These are phyloP conservation scores for Cystofilobasidium macerans DNA, from an alignment of 768 basidiomycete genomes.

Conservation along the genomic window DNA sequence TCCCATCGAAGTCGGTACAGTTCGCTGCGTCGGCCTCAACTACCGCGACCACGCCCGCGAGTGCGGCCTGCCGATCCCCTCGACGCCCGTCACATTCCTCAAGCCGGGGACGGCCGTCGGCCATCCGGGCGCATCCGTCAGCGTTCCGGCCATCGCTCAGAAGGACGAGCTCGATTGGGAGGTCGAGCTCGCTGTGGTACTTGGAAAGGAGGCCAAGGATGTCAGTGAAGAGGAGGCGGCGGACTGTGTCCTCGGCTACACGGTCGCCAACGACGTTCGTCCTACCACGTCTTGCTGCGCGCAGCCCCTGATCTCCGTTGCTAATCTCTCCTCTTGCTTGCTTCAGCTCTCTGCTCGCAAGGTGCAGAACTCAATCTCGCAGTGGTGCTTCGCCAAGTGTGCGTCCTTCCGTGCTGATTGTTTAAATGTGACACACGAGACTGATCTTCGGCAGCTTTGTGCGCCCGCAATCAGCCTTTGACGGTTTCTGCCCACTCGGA, in stretches of 20 bases:
- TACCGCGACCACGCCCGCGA: constrained; percentile 37
- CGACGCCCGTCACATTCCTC: constrained; percentile 31
- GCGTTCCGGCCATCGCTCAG: constrained; percentile 35
- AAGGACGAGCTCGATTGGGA: constrained; percentile 31
- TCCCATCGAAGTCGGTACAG: constrained; percentile 36
- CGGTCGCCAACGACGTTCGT: constrained; percentile 17
- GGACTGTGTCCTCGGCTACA: constrained; percentile 67
- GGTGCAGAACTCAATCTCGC: constrained; percentile 51
- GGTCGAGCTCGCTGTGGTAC: constrained; percentile 46
- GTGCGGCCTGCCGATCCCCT: constrained; percentile 30
- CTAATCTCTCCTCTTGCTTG: too few relatives aligned
- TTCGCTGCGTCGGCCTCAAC: constrained; percentile 37
- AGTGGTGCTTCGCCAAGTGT: constrained; percentile 29
- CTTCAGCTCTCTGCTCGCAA: constrained; percentile 43
- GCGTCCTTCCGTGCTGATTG: too few relatives aligned
- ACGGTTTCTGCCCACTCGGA: constrained; percentile 35
- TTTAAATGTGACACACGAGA: too few relatives aligned
- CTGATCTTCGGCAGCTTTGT: too few relatives aligned
- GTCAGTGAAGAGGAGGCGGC: constrained; percentile 70
- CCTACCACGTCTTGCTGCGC: too few relatives aligned
- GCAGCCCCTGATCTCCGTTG: too few relatives aligned
- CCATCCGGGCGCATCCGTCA: constrained; percentile 33
- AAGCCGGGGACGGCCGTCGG: constrained; percentile 36
- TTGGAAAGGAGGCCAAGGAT: constrained; percentile 68
- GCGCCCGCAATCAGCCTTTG: constrained; percentile 28